A percentile compares a stretch with the other conserved stretches of the same genome.
Conservation (phyloP, 83 land plant genomes). For the Thuja plicata region DNA sequence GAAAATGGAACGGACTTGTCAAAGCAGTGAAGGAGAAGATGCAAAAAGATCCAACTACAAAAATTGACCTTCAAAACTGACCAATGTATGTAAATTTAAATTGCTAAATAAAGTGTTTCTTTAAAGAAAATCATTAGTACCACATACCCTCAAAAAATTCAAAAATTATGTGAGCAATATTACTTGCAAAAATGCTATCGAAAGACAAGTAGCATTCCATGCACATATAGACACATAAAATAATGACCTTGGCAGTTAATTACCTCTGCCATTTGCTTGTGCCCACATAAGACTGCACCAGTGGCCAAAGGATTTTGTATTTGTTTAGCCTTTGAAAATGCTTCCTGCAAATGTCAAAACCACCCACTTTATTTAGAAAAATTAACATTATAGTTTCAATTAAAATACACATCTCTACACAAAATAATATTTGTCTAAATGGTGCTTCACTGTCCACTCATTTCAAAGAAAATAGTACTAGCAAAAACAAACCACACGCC, state of each 20-base stretch:
- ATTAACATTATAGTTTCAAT: background rate
- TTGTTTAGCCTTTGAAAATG: conserved; percentile 66
- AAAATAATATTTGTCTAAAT: background rate
- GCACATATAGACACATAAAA: background rate
- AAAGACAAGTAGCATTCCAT: background rate
- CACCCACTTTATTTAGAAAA: background rate
- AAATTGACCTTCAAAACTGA: background rate
- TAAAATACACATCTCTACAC: background rate
- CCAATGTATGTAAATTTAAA: background rate
- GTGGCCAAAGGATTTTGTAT: conserved; percentile 55
- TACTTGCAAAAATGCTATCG: background rate
- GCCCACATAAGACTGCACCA: conserved; percentile 91
- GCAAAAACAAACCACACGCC: background rate
- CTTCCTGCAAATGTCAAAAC: conserved; percentile 53
- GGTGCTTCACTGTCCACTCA: background rate
- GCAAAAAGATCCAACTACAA: no score
- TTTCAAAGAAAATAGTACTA: background rate
- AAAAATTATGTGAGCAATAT: background rate
- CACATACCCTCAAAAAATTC: background rate
- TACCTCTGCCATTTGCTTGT: conserved; percentile 93
- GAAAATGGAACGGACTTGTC: no score
- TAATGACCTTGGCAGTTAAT: background rate
- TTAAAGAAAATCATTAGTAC: background rate
- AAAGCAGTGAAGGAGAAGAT: no score
- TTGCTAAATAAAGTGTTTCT: background rate